These are phyloP conservation scores for Blastomyces parvus DNA, from an alignment of 2,329 filamentous ascomycete genomes.

Conservation along the genomic window DNA sequence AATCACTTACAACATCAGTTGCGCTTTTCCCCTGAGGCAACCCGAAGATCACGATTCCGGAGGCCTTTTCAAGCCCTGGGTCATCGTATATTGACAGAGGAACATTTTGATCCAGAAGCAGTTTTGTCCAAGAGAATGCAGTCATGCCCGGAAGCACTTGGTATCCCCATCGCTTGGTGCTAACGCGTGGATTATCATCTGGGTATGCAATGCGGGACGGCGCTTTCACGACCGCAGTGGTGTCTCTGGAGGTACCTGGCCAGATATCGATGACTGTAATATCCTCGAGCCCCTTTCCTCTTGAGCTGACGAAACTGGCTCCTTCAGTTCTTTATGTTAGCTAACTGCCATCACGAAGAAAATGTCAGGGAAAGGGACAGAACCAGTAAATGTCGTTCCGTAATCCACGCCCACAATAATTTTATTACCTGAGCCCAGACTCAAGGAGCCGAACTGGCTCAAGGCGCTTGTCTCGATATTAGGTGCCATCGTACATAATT, in stretches of 20 bases:
- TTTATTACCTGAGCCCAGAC: slow-evolving; percentile 4
- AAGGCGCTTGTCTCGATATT: neutral
- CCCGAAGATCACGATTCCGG: slow-evolving; percentile 14
- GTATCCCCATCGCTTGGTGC: slow-evolving; percentile 20
- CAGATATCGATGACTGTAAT: slow-evolving; percentile 20
- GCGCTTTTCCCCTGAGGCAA: slow-evolving; percentile 19
- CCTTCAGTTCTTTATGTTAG: slow-evolving; percentile 10
- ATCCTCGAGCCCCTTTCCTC: slow-evolving; percentile 14
- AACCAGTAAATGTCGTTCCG: slow-evolving; percentile 18
- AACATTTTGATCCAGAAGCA: slow-evolving; percentile 20
- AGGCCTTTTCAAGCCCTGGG: slow-evolving; percentile 10
- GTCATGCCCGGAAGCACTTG: slow-evolving; percentile 19
- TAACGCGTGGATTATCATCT: slow-evolving; percentile 15
- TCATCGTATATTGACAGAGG: slow-evolving; percentile 19
- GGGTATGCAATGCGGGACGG: slow-evolving; percentile 23
- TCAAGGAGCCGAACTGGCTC: neutral
- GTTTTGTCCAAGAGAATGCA: slow-evolving; percentile 25
- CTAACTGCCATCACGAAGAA: neutral
- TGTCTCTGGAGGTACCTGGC: slow-evolving; percentile 17
- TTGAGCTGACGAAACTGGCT: slow-evolving; percentile 16
- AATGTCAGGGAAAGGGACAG: neutral
- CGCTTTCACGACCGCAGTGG: slow-evolving; percentile 17
- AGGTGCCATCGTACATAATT: neutral
- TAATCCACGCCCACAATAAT: slow-evolving; percentile 19
- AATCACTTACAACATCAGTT: slow-evolving; percentile 20